Evolutionary conservation across 805 yeast species (phyloP), one percentile per base, ranked within the genome.

Genomic region (Yarrowia yakushimensis): DNA sequence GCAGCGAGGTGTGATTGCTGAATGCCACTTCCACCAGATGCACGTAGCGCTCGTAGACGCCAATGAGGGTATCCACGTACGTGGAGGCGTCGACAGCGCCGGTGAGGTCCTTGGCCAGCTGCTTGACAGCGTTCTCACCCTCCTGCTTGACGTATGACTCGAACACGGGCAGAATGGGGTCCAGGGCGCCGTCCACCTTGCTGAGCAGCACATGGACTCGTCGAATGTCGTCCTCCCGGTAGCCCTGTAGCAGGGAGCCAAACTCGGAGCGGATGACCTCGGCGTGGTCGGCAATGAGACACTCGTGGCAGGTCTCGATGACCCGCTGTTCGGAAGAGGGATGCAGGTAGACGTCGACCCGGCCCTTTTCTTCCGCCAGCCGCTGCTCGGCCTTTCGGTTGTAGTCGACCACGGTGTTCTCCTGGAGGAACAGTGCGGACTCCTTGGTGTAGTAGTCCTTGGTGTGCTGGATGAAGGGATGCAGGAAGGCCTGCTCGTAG

Each of bases 361-460:
- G 81, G 48, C 85, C 81, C 65, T 87, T 84, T 75, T 94, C 99
- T 72, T 91, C 97, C 37, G 82, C 82, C 55, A 96, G 82, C 65
- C 97, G 81, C 60, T 82, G 81, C 68, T 88, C 91, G 39, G 97
- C 96, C 72, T 87, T 89, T 65, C 82, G 84, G 82, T 94, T 85
- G 76, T 94, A 94, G 70, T 90, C 96, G 23, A 92, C 93, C 54
- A 93, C 93, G 66, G 90, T 87, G 73, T 91, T 88, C 30, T 83
- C 82, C 3, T 81, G 75, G 64, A 94, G 78, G 71, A 85, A 91
- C 43, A 79, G 79, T 17, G 77, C 75, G 39, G 94, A 85, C 74
- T 91, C 97, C 45, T 78, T 78, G 22, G 78, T 76, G 74, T 89
- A 90, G 71, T 85, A 90, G 37, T 71, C 67, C 15, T 66, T 68